Evolutionary conservation across 768 basidiomycete genomes (phyloP).

Genomic region (Hypholoma fasciculare): DNA sequence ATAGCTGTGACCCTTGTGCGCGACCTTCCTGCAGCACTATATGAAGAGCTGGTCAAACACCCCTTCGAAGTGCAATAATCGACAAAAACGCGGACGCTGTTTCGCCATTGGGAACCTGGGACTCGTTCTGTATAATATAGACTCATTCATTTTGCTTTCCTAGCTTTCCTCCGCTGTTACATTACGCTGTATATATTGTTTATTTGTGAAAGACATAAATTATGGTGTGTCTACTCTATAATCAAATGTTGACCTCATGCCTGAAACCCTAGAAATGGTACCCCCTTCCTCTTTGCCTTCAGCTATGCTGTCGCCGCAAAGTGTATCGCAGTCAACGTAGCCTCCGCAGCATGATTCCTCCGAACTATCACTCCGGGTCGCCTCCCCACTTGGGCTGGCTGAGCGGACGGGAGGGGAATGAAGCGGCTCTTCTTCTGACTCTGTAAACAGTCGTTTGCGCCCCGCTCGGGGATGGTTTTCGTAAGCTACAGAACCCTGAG

Average conservation of each 20-base stretch:
- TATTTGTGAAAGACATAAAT: background rate
- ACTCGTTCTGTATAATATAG: background rate
- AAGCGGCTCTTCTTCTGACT: slow-evolving; percentile 29
- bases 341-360: slow-evolving; percentile 48
- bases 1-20: slow-evolving; percentile 94
- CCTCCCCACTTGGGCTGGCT: slow-evolving; percentile 9
- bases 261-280: slow-evolving; percentile 23
- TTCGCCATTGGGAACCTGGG: slow-evolving; percentile 3
- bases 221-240: slow-evolving; percentile 10
- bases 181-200: slow-evolving; percentile 5
- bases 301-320: slow-evolving; percentile 34
- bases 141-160: slow-evolving; percentile 13
- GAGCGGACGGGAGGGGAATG: slow-evolving; percentile 10
- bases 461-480: slow-evolving; percentile 6
- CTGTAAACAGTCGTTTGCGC: slow-evolving; percentile 28
- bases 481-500: background rate
- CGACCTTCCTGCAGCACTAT: slow-evolving; percentile 84
- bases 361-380: slow-evolving; percentile 15
- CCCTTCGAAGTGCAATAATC: slow-evolving; percentile 60
- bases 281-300: slow-evolving; percentile 23
- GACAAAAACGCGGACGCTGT: slow-evolving; percentile 4
- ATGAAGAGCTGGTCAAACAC: slow-evolving; percentile 87
- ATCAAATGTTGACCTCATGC: slow-evolving; percentile 24
- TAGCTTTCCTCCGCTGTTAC: slow-evolving; percentile 11
- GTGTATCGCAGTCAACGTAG: slow-evolving; percentile 45